Evolutionary conservation across 2,329 filamentous ascomycete species (phyloP).

Genomic region (Arthrobotrys sphaeroides): DNA sequence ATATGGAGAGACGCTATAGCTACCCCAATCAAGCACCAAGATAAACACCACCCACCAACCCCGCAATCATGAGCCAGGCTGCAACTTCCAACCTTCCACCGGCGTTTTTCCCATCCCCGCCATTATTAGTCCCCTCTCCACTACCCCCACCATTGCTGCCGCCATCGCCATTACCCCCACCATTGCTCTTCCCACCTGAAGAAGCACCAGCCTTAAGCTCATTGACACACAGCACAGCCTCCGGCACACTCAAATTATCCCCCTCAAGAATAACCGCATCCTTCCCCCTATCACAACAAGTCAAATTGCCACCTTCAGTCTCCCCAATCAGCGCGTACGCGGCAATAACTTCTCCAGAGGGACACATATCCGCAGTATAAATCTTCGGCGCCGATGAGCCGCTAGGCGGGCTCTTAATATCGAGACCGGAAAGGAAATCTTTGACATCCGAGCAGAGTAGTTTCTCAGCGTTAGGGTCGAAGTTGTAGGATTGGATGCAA

Average conservation of each 20-base stretch:
- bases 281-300: slow-evolving; percentile 17
- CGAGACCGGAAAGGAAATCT: background rate
- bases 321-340: slow-evolving; percentile 4
- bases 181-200: background rate
- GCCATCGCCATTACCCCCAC: background rate
- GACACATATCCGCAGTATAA: slow-evolving; percentile 19
- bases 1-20: no score
- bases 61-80: background rate
- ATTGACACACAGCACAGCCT: slow-evolving; percentile 11
- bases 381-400: background rate
- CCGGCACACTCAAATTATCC: slow-evolving; percentile 12
- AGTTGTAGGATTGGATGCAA: slow-evolving; percentile 38
- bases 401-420: background rate
- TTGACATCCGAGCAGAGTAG: slow-evolving; percentile 21
- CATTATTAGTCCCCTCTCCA: background rate
- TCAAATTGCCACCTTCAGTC: slow-evolving; percentile 21
- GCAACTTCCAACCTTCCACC: background rate
- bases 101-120: background rate
- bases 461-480: background rate
- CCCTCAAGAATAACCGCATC: slow-evolving; percentile 34
- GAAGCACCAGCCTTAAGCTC: slow-evolving; percentile 21
- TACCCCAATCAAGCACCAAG: background rate
- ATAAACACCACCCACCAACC: background rate
- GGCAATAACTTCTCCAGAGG: slow-evolving; percentile 22
- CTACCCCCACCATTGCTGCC: no score